A percentile compares a stretch with the other conserved stretches of the same genome.
These are phyloP conservation scores for Phialophora verrucosa DNA, from an alignment of 2,329 filamentous ascomycete species.

Conservation along the genomic window DNA sequence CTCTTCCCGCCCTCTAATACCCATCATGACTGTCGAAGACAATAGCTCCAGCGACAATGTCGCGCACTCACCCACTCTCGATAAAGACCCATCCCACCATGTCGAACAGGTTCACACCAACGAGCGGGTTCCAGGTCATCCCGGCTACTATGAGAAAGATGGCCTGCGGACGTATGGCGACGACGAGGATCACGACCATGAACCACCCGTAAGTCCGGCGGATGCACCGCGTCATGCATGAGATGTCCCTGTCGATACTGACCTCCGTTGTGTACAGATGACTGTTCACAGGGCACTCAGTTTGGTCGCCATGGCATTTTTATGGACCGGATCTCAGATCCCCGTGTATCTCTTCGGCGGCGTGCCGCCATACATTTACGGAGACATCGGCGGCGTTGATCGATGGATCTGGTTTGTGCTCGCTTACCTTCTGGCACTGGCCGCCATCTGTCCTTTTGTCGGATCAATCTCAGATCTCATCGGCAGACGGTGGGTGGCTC, in stretches of 20 bases:
- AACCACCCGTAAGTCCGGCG: conserved; percentile 50
- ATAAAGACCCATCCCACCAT: conserved; percentile 40
- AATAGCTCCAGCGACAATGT: conserved; percentile 29
- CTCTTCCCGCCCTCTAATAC: conserved; percentile 1
- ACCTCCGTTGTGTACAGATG: conserved; percentile 51
- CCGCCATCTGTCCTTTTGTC: conserved; percentile 67
- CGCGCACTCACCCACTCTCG: conserved; percentile 20
- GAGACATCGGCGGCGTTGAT: conserved; percentile 64
- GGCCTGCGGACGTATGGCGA: conserved; percentile 55
- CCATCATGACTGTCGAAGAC: conserved; percentile 28
- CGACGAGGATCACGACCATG: conserved; percentile 55
- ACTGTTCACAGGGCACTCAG: conserved; percentile 49
- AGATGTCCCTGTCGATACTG: conserved; percentile 41
- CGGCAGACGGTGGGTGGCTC: conserved; percentile 65
- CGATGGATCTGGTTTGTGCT: conserved; percentile 67
- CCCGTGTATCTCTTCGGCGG: conserved; percentile 61
- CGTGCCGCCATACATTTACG: conserved; percentile 62
- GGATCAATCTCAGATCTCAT: conserved; percentile 69
- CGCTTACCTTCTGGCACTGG: conserved; percentile 60
- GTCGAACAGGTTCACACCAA: conserved; percentile 42
- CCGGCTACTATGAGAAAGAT: conserved; percentile 55
- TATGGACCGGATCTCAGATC: conserved; percentile 67
- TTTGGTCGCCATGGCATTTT: conserved; percentile 63
- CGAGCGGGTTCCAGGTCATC: conserved; percentile 45
- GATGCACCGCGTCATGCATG: neutral